Base-by-base conservation (phyloP, 2,329 filamentous ascomycete species). In the Triangularia setosa region DNA sequence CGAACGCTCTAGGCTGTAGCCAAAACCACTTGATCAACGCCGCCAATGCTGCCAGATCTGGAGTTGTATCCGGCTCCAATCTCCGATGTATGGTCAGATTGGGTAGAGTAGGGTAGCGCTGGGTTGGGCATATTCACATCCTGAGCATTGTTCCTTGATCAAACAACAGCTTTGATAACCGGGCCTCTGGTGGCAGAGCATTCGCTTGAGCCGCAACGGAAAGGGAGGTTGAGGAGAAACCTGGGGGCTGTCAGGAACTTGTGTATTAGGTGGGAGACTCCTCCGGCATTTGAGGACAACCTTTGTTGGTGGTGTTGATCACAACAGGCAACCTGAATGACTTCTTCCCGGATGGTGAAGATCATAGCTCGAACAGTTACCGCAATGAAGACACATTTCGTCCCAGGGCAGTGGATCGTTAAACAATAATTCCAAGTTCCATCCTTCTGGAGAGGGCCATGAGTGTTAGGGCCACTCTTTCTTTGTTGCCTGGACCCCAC, bases 161-260 rank as follows among this genome's bases (percentile, higher is more conserved):
- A 48, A 21, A 48, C 40, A 21, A 48, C 40, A 48, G n/a, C 7
- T 9, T 48, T 48, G n/a, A 21, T 8, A 48, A 18, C 40, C 40
- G n/a, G 5, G 40, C n/a, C 40, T 48, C 40, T n/a, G 40, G 40
- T 21, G 40, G 40, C 40, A 48, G 40, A 48, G 35, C 35, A 40
- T 40, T 35, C 55, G 35, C 55, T 58, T 58, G 27, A 58, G 56
- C 56, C 56, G 56, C 56, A 58, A 16, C 9, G 56, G 11, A 8
- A 40, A 40, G 35, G 35, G n/a, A 6, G n/a, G n/a, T 14, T 21
- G 40, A 48, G 40, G n/a, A 48, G n/a, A n/a, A 48, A 48, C 11
- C 40, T 9, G 18, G 40, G 40, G 40, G 40, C 40, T 48, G 40
- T 48, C n/a, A 48, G 40, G 40, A 21, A 18, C 18, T 21, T 48